These are phyloP conservation scores for Blakeslea trispora DNA, from an alignment of 371 early-diverging fungal species.

Conservation along the genomic window DNA sequence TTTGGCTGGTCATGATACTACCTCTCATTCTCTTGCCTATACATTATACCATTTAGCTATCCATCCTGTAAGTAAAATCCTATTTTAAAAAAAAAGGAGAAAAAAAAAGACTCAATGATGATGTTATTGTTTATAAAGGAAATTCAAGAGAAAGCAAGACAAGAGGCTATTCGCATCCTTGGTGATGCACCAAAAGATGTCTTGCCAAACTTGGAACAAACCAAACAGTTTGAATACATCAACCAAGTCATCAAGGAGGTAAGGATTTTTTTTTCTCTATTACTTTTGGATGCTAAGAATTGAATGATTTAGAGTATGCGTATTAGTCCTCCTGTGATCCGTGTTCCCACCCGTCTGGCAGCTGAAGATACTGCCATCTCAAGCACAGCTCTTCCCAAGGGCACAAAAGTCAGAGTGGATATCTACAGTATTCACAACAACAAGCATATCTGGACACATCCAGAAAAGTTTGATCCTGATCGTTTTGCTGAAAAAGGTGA, in stretches of 20 bases:
- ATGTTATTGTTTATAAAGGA: too few relatives aligned
- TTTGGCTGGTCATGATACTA: conserved; percentile 38
- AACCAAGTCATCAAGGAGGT: conserved; percentile 41
- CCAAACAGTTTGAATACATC: conserved; percentile 40
- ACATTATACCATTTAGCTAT: conserved; percentile 35
- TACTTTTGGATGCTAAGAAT: too few relatives aligned
- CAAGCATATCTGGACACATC: conserved; percentile 27
- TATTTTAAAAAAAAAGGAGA: too few relatives aligned
- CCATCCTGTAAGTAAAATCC: conserved; percentile 24
- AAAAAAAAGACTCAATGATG: too few relatives aligned
- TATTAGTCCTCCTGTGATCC: conserved; percentile 8
- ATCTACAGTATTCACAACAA: conserved; percentile 37
- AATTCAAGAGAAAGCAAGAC: conserved; percentile 20
- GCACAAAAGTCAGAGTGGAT: conserved; percentile 37
- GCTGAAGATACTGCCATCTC: conserved; percentile 43
- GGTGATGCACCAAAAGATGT: conserved; percentile 16
- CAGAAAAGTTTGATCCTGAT: conserved; percentile 18
- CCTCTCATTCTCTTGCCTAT: conserved; percentile 28
- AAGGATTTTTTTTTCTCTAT: too few relatives aligned
- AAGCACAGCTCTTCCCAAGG: conserved; percentile 48
- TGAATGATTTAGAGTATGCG: conserved; percentile 24
- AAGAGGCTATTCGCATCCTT: conserved; percentile 12
- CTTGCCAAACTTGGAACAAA: conserved; percentile 39
- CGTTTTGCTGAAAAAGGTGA: conserved; percentile 9
- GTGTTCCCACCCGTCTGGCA: conserved; percentile 16